Base-by-base conservation (phyloP, 495 filamentous ascomycete genomes). In the Xylona heveae region DNA sequence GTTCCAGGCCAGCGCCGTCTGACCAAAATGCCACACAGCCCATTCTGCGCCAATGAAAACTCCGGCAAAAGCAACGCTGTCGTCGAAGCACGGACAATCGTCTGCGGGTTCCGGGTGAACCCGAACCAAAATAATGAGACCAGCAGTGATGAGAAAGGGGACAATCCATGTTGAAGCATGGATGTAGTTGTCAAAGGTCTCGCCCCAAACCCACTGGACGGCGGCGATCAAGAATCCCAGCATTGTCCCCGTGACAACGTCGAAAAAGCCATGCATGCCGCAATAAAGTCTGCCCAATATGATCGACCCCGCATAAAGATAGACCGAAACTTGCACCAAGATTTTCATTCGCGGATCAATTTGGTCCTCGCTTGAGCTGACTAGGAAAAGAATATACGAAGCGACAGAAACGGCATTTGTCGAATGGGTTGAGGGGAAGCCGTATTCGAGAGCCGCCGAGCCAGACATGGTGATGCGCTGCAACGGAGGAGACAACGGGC, bases 231-330 rank as follows among this genome's bases (percentile, higher is more conserved):
- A 42, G 8, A 71, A 70, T 12, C 84, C 88, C 33, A 95, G 59
- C 13, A 67, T 38, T 31, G 68, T 76, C 2, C 88, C 88, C 39
- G 84, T 46, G 9, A 80, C 52, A 8, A 91, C 79, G 50, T 97
- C 88, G 24, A 92, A 57, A 53, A 97, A 88, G 22, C 88, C 88
- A 54, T 97, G 88, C 88, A 97, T 97, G 31, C 88, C 88, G 47
- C 88, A 95, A 54, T 95, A 95, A 15, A 97, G 54, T 28, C 88
- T 68, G 14, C 88, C 88, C 33, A 95, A 43, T 17, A 92, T 59
- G 40, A 97, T 93, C 15, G 84, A 92, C n/a, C 68, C 48, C 7
- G 78, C 80, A 44, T 95, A 97, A 32, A 74, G 64, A 49, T 83
- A 90, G 7, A 71, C 69, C 5, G 78, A 45, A 2, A 40, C 47